Conservation (phyloP, 192 early-diverging fungal genomes). For the Phycomyces nitens region DNA sequence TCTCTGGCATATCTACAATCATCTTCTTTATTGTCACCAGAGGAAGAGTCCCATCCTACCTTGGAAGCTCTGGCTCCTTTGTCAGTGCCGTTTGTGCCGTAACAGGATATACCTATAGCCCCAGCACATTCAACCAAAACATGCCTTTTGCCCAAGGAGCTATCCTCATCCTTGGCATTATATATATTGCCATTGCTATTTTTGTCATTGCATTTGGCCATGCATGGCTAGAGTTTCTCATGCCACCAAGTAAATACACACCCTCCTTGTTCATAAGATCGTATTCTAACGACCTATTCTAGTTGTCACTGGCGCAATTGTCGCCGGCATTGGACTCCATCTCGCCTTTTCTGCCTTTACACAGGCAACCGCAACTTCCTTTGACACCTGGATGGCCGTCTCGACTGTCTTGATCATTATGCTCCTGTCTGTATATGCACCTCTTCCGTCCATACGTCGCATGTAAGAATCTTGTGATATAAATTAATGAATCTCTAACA, state of each 20-base stretch:
- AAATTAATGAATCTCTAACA: neutral
- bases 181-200: slow-evolving; percentile 35
- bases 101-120: slow-evolving; percentile 36
- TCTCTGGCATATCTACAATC: slow-evolving; percentile 49
- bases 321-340: slow-evolving; percentile 49
- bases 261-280: neutral
- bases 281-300: no score
- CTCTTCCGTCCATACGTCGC: slow-evolving; percentile 34
- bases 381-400: slow-evolving; percentile 43
- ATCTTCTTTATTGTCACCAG: slow-evolving; percentile 48
- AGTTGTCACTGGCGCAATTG: slow-evolving; percentile 52
- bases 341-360: slow-evolving; percentile 39
- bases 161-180: slow-evolving; percentile 39
- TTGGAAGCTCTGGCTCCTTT: slow-evolving; percentile 54
- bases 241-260: slow-evolving; percentile 42
- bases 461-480: slow-evolving; percentile 5
- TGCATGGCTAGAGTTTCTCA: slow-evolving; percentile 42
- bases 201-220: slow-evolving; percentile 41
- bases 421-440: slow-evolving; percentile 40
- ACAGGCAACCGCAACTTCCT: slow-evolving; percentile 28
- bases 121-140: slow-evolving; percentile 36
- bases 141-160: slow-evolving; percentile 42
- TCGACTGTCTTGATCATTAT: slow-evolving; percentile 37
- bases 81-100: slow-evolving; percentile 36
- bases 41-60: slow-evolving; percentile 52